Evolutionary conservation across 352 stramenopile species (phyloP).

Genomic region (Pythium brassicae): DNA sequence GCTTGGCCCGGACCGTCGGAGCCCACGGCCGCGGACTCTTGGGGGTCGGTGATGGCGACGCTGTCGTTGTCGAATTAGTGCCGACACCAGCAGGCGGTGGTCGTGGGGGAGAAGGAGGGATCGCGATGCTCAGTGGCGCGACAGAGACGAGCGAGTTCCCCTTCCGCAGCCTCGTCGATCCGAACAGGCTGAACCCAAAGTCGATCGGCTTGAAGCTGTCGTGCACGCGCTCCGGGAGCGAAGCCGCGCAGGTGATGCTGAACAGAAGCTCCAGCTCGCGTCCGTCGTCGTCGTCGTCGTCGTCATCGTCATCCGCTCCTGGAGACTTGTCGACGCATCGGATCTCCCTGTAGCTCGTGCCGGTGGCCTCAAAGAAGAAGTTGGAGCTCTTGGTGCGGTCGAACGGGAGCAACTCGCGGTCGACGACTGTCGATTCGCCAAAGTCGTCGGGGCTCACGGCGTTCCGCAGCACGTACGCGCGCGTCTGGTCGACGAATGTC

Average conservation of each 20-base stretch:
- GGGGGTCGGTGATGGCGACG: slow-evolving; percentile 15
- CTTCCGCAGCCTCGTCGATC: slow-evolving; percentile 17
- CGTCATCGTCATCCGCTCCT: slow-evolving; percentile 16
- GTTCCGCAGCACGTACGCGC: slow-evolving; percentile 51
- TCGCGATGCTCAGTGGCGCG: slow-evolving; percentile 14
- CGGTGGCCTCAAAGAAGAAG: slow-evolving; percentile 61
- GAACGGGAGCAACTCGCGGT: slow-evolving; percentile 24
- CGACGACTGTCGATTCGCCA: slow-evolving; percentile 4
- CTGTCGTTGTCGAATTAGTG: background rate
- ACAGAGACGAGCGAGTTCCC: slow-evolving; percentile 16
- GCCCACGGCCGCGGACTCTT: slow-evolving; percentile 42
- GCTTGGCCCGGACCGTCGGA: slow-evolving; percentile 45
- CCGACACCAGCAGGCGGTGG: background rate
- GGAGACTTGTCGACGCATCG: slow-evolving; percentile 3
- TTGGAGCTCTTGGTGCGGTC: slow-evolving; percentile 24
- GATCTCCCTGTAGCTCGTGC: slow-evolving; percentile 55
- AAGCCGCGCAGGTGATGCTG: slow-evolving; percentile 13
- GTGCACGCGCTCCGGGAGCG: slow-evolving; percentile 39
- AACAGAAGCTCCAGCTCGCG: slow-evolving; percentile 20
- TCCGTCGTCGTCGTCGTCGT: slow-evolving; percentile 20
- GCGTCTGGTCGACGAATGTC: slow-evolving; percentile 51
- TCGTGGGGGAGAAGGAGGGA: too few species aligned
- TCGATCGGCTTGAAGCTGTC: slow-evolving; percentile 43
- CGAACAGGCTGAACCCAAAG: slow-evolving; percentile 33
- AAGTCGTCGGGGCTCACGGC: slow-evolving; percentile 5